phyloP scores from a whole-genome alignment of 768 basidiomycete genomes.

The Tylopilus cervinicoccineus region DNA sequence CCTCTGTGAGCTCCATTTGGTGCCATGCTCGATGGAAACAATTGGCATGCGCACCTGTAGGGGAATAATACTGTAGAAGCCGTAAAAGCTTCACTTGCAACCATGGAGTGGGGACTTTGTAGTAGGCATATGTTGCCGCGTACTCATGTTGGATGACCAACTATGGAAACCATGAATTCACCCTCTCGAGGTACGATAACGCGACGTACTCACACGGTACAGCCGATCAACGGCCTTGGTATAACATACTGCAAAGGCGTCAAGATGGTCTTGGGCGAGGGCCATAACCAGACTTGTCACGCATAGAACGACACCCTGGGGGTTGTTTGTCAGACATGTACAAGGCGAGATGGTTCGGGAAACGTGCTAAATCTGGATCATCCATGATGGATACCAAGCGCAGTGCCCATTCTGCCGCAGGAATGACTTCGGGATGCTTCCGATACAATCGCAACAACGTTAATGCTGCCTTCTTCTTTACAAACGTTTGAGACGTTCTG shows the following conservation, averaged over 20 bases:
- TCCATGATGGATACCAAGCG: constrained; percentile 96
- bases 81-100: constrained; percentile 93
- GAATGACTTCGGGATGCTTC: constrained; percentile 93
- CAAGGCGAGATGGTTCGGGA: not conserved
- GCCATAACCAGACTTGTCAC: constrained; percentile 93
- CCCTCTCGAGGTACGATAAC: not conserved
- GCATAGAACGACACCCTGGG: constrained; percentile 89
- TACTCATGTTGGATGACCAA: constrained; percentile 91
- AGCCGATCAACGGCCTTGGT: constrained; percentile 92
- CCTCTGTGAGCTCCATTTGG: constrained; percentile 50
- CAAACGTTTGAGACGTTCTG: constrained; percentile 92
- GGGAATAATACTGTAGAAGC: constrained; percentile 91
- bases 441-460: constrained; percentile 91
- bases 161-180: constrained; percentile 37
- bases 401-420: constrained; percentile 92
- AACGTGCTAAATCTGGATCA: constrained; percentile 73
- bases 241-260: constrained; percentile 88
- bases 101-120: constrained; percentile 98
- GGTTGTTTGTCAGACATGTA: constrained; percentile 3
- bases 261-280: constrained; percentile 89
- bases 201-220: constrained; percentile 52
- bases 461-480: constrained; percentile 97
- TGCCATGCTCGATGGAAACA: not conserved
- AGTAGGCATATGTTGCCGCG: constrained; percentile 87
- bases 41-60: constrained; percentile 66